Percentiles rank a stretch among this genome's conserved stretches.
Conservation (phyloP, 108 stramenopile genomes). For the Pseudonitzschia multistriata region DNA sequence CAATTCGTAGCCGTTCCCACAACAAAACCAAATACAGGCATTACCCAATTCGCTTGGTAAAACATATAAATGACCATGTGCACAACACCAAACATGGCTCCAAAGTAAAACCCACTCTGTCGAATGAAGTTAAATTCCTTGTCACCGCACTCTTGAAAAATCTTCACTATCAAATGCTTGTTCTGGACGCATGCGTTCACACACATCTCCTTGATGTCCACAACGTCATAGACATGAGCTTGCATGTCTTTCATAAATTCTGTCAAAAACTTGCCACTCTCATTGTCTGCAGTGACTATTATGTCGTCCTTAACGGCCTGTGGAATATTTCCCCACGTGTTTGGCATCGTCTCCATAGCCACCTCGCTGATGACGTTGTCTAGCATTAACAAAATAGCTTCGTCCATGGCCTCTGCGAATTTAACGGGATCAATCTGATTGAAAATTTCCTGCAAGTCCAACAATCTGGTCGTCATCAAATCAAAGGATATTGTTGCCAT, state of each 20-base stretch:
- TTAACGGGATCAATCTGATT: conserved; percentile 72
- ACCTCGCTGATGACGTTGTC: conserved; percentile 84
- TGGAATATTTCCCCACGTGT: conserved; percentile 71
- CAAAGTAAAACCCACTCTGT: conserved; percentile 88
- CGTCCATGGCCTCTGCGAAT: conserved; percentile 83
- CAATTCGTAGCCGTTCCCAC: conserved; percentile 94
- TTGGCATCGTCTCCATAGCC: conserved; percentile 80
- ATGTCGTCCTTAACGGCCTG: conserved; percentile 79
- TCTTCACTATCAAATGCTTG: conserved; percentile 83
- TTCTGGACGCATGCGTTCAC: conserved; percentile 81
- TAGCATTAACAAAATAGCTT: conserved; percentile 75
- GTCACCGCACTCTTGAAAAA: conserved; percentile 92
- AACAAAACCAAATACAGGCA: conserved; percentile 67
- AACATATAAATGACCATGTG: conserved; percentile 88
- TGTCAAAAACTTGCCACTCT: conserved; percentile 63
- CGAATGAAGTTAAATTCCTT: conserved; percentile 92
- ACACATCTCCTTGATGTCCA: conserved; percentile 90
- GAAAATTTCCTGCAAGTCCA: conserved; percentile 87
- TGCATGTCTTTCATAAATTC: conserved; percentile 84
- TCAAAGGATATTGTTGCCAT: conserved; percentile 88
- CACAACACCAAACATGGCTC: conserved; percentile 87
- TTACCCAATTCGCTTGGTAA: conserved; percentile 65
- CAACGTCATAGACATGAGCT: conserved; percentile 73
- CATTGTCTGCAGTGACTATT: conserved; percentile 66
- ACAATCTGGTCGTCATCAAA: conserved; percentile 85